These are phyloP conservation scores for Backusella westeae DNA, from an alignment of 192 early-diverging fungal genomes.

Conservation along the genomic window DNA sequence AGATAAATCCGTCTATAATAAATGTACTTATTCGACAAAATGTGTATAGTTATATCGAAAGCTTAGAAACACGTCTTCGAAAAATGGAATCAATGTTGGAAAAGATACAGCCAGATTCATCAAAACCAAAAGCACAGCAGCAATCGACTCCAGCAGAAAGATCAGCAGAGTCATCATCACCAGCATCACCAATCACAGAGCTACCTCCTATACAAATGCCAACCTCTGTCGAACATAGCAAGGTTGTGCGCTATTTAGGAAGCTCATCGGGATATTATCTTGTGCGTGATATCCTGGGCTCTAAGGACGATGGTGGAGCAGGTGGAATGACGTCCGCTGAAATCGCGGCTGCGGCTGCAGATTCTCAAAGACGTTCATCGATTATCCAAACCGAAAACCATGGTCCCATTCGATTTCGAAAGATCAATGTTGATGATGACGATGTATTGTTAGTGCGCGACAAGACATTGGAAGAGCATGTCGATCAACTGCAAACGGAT, in stretches of 20 bases:
- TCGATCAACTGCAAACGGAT: background rate
- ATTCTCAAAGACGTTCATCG: background rate
- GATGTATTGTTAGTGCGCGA: conserved; percentile 27
- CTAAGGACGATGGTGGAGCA: background rate
- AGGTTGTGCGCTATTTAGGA: conserved; percentile 23
- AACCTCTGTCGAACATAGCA: conserved; percentile 27
- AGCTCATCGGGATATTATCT: conserved; percentile 32
- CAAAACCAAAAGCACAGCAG: background rate
- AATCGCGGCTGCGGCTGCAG: background rate
- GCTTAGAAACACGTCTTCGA: conserved; percentile 18
- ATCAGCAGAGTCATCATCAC: background rate
- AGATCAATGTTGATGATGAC: conserved; percentile 16
- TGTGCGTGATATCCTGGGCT: conserved; percentile 14
- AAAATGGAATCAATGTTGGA: conserved; percentile 26
- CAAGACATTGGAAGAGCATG: conserved; percentile 7
- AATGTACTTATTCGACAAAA: no score
- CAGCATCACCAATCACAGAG: background rate
- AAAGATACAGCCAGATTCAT: background rate
- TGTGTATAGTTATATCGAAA: conserved; percentile 20
- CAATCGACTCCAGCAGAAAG: no score
- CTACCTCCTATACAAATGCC: background rate
- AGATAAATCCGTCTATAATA: background rate
- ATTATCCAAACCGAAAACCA: background rate
- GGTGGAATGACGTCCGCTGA: background rate
- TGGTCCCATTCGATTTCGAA: conserved; percentile 13